Base-by-base conservation (phyloP, 768 basidiomycete genomes). In the Boletus speciosus region DNA sequence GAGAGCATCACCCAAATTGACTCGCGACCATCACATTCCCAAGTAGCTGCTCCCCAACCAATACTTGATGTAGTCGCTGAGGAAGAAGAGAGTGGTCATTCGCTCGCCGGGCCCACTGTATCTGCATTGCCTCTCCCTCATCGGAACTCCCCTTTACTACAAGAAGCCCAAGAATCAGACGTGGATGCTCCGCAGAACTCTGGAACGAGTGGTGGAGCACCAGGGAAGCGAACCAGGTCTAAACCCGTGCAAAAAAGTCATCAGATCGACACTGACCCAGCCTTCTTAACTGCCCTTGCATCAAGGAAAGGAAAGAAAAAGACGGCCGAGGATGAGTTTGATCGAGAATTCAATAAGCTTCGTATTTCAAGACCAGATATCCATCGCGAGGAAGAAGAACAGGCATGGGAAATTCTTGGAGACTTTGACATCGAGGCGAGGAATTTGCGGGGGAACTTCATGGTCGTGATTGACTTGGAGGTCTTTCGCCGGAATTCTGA, bases 331-430 rank as follows among this genome's bases (percentile, higher is more conserved):
- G 85, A 88, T 61, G 74, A 75, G 5, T 88, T 88, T 55, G 89
- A 92, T 69, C 78, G 85, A 16, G 89, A 91, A 53, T 92, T 92
- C 63, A 89, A 90, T 64, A 81, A 85, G 41, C 72, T 91, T 52
- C 83, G 81, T 60, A 86, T 91, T 42, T 78, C 83, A 6, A 85
- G 82, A 62, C 84, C 87, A 3, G 81, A 82, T 47, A 58, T 83
- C 47, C 72, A 71, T 51, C 69, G 63, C 4, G 76, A 77, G 27
- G 78, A 82, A 19, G 72, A 71, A 32, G 79, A 79, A 42, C 70
- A 78, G 40, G 76, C 79, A 43, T 87, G 84, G 85, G 76, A 73
- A 3, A 66, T 84, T 12, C 62, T 89, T 40, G 85, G 81, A 25
- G 82, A 85, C 37, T 86, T 89, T 65, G 85, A 80, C 23, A 40